Conservation (phyloP, 768 basidiomycete species). For the Heimioporus sp. region DNA sequence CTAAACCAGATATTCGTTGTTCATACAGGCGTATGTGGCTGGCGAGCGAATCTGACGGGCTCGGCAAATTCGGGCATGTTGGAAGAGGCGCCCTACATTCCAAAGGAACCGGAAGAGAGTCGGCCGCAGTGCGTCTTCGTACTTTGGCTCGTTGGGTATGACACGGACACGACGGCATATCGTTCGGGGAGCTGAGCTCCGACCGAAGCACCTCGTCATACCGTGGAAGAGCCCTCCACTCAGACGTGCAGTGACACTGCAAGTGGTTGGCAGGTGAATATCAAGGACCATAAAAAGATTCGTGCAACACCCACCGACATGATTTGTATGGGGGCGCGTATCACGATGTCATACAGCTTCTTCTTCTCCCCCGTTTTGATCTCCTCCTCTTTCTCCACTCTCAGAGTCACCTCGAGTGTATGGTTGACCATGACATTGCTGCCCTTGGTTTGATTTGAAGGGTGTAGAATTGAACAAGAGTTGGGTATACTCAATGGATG, state of each 20-base stretch:
- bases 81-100: conserved; percentile 34
- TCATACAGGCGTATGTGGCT: conserved; percentile 63
- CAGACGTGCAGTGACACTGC: conserved; percentile 79
- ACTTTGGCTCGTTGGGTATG: conserved; percentile 17
- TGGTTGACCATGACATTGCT: conserved; percentile 78
- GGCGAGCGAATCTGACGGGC: conserved; percentile 34
- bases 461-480: conserved; percentile 59
- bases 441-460: conserved; percentile 59
- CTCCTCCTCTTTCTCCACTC: conserved; percentile 76
- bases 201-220: conserved; percentile 47
- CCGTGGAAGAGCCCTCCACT: conserved; percentile 75
- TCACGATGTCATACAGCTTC: conserved; percentile 84
- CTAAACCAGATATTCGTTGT: conserved; percentile 77
- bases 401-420: conserved; percentile 74
- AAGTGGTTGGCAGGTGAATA: background rate
- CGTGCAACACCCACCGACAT: conserved; percentile 62
- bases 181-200: conserved; percentile 3
- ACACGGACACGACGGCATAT: conserved; percentile 43
- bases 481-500: conserved; percentile 66
- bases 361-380: conserved; percentile 70
- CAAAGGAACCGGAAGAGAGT: background rate
- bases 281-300: background rate
- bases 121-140: background rate
- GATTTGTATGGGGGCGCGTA: conserved; percentile 83
- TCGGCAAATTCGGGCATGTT: conserved; percentile 30